Conservation (phyloP, 257 asterid genomes). For the Verbena officinalis region DNA sequence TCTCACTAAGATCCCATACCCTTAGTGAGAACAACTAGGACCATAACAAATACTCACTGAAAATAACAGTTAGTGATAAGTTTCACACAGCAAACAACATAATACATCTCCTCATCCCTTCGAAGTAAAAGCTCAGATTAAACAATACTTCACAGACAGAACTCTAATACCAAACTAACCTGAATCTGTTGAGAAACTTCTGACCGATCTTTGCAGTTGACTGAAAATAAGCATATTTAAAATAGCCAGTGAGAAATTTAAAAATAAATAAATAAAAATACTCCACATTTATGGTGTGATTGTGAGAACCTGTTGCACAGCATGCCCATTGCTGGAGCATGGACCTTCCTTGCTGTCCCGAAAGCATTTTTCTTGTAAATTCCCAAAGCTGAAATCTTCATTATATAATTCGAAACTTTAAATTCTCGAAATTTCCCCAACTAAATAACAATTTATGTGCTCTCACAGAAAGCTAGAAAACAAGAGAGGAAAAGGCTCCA, state of each 20-base stretch:
- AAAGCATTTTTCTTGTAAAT: slow-evolving; percentile 46
- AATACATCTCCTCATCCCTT: slow-evolving; percentile 6
- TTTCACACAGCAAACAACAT: no score
- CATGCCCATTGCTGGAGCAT: slow-evolving; percentile 45
- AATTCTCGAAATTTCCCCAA: slow-evolving; percentile 18
- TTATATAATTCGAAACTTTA: slow-evolving; percentile 29
- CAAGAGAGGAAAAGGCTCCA: slow-evolving; percentile 2
- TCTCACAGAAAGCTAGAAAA: slow-evolving; percentile 21
- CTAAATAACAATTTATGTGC: slow-evolving; percentile 17
- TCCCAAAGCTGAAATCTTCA: slow-evolving; percentile 49
- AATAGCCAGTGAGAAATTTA: slow-evolving; percentile 26
- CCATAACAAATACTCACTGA: no score
- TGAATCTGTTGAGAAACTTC: slow-evolving; percentile 67
- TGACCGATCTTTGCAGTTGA: slow-evolving; percentile 37
- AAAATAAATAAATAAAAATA: no score
- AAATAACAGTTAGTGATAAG: no score
- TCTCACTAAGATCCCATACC: no score
- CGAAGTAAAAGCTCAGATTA: slow-evolving; percentile 12
- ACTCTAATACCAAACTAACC: slow-evolving; percentile 48
- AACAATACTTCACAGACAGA: not conserved
- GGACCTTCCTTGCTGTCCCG: slow-evolving; percentile 44
- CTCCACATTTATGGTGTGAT: slow-evolving; percentile 31
- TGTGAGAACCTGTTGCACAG: slow-evolving; percentile 49
- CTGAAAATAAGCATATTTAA: slow-evolving; percentile 43
- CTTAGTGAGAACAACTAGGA: no score